Percentiles rank a stretch among this genome's conserved stretches.
phyloP scores from a whole-genome alignment of 192 early-diverging fungal species.

The Dissophora ornata region DNA sequence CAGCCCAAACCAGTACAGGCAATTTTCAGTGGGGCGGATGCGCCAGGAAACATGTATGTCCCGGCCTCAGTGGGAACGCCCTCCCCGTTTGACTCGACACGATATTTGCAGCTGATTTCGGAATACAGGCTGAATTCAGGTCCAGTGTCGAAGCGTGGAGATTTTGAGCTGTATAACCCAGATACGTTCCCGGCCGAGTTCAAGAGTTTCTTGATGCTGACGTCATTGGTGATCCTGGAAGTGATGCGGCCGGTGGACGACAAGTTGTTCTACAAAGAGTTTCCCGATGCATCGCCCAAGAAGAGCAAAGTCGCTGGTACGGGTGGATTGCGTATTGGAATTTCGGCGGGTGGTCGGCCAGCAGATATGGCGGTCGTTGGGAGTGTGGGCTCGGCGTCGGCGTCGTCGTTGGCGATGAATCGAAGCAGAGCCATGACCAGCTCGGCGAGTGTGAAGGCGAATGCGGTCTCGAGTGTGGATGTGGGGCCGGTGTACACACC shows the following conservation, averaged over 20 bases:
- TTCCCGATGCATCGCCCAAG: slow-evolving; percentile 3
- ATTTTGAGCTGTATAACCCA: slow-evolving; percentile 46
- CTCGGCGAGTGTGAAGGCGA: slow-evolving; percentile 3
- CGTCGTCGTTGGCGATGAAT: not conserved
- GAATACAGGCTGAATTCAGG: slow-evolving; percentile 45
- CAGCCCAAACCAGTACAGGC: slow-evolving; percentile 14
- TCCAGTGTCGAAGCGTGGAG: slow-evolving; percentile 37
- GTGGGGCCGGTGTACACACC: not conserved
- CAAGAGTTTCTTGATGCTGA: slow-evolving; percentile 22
- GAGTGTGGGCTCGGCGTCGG: not conserved
- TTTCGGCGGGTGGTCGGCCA: too few relatives aligned
- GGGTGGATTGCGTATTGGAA: slow-evolving; percentile 17
- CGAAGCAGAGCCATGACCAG: not conserved
- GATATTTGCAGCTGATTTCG: slow-evolving; percentile 42
- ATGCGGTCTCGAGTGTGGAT: not conserved
- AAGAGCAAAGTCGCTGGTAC: not conserved
- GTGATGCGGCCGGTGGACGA: slow-evolving; percentile 38
- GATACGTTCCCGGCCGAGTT: slow-evolving; percentile 49
- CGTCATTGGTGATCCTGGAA: slow-evolving; percentile 30
- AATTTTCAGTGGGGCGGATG: slow-evolving; percentile 40
- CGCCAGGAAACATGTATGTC: slow-evolving; percentile 2
- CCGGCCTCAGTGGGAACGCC: slow-evolving; percentile 9
- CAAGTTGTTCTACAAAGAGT: slow-evolving; percentile 27
- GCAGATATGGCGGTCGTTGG: not conserved
- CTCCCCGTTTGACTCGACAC: slow-evolving; percentile 33